phyloP scores from a whole-genome alignment of 2,329 filamentous ascomycete genomes.

The Colletotrichum australisinense region DNA sequence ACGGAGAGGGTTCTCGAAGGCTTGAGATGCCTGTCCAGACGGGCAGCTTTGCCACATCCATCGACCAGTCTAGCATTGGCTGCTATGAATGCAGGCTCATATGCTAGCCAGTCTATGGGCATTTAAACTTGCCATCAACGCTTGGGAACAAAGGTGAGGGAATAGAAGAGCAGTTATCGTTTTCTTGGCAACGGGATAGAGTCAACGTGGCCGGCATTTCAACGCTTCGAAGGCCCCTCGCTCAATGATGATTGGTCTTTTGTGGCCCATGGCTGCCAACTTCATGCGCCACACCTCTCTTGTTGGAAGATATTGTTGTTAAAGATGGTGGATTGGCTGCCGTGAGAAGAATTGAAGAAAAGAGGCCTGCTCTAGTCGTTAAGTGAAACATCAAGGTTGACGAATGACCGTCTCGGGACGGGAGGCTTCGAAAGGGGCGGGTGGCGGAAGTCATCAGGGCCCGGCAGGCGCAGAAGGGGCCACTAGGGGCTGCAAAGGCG shows the following conservation, averaged over 20 bases:
- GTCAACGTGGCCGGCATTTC: neutral
- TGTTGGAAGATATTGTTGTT: neutral
- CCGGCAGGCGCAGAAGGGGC: slow-evolving; percentile 4
- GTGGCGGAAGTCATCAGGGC: slow-evolving; percentile 22
- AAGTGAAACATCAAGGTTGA: slow-evolving; percentile 23
- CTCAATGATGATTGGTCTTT: neutral
- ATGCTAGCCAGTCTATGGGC: neutral
- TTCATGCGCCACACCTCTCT: slow-evolving; percentile 9
- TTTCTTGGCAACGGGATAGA: neutral
- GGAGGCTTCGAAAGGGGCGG: neutral
- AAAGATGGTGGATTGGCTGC: slow-evolving; percentile 2
- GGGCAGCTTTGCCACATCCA: slow-evolving; percentile 11
- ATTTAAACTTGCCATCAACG: neutral
- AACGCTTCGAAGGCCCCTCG: neutral
- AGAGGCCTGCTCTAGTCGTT: neutral
- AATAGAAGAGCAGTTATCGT: neutral
- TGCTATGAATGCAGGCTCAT: neutral
- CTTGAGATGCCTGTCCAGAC: slow-evolving; percentile 16
- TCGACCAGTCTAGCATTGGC: neutral
- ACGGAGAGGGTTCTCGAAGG: neutral
- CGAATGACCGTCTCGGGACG: slow-evolving; percentile 20
- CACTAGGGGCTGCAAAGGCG: neutral
- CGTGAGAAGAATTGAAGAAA: neutral
- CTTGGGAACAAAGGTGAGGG: neutral
- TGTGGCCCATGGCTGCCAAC: neutral